These are phyloP conservation scores for Hericium coralloides DNA, from an alignment of 768 basidiomycete species.

Conservation along the genomic window DNA sequence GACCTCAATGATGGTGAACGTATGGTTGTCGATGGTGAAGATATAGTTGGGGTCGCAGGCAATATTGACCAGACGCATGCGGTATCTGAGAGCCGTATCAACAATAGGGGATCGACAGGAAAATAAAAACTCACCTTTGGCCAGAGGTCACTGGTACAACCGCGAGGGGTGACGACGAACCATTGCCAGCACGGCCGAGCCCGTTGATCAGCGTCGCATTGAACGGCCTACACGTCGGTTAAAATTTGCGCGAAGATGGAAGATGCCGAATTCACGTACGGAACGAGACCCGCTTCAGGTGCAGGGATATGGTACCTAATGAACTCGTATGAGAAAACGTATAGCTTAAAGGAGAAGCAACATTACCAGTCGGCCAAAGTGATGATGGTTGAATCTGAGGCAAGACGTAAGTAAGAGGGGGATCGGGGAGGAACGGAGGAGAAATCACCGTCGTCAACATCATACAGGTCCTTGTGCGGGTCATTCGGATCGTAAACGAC, in stretches of 20 bases:
- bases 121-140: slow-evolving; percentile 22
- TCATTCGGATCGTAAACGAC: slow-evolving; percentile 30
- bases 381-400: slow-evolving; percentile 32
- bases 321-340: background rate
- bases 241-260: background rate
- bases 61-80: slow-evolving; percentile 26
- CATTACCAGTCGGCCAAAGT: slow-evolving; percentile 38
- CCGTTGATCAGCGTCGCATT: slow-evolving; percentile 40
- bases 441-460: slow-evolving; percentile 35
- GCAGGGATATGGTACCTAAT: background rate
- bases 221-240: slow-evolving; percentile 11
- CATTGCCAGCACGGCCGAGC: slow-evolving; percentile 28
- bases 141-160: slow-evolving; percentile 31
- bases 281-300: background rate
- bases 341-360: background rate
- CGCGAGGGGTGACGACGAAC: slow-evolving; percentile 25
- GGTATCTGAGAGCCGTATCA: slow-evolving; percentile 6
- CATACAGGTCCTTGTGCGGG: slow-evolving; percentile 32
- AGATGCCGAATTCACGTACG: background rate
- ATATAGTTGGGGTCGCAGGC: slow-evolving; percentile 24
- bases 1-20: slow-evolving; percentile 34
- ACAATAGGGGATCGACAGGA: background rate
- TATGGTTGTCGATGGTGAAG: slow-evolving; percentile 27
- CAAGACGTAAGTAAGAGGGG: background rate
- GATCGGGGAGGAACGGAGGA: background rate